Base-by-base conservation (phyloP, 2,329 filamentous ascomycete species). In the Venturia asperata region DNA sequence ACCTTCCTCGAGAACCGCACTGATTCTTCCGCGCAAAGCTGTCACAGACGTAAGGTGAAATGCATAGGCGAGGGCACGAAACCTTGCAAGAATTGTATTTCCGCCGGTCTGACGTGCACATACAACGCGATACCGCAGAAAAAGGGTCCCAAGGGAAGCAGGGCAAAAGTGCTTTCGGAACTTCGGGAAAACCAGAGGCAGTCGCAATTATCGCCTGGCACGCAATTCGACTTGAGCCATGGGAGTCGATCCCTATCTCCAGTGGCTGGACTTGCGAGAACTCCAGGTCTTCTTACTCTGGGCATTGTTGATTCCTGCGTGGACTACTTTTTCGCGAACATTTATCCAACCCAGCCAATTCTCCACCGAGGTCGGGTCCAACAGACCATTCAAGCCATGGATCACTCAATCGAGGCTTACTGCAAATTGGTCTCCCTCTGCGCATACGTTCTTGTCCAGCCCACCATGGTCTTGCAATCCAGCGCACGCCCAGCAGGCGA, bases 41-140 rank as follows among this genome's bases (percentile, higher is more conserved):
- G 79, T 68, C 79, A 81, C 69, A 72, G 78, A 64, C 74, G 80
- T 58, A 82, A 82, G 70, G 79, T 82, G 66, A 81, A 80, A 68
- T 82, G 80, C 70, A 80, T 81, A 65, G 78, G 77, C 63, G 79
- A 81, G 70, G 77, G 78, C 66, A 76, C 77, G 41, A 75, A 76
- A 64, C 82, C 84, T 5, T 87, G 85, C 76, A 83, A 84, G 73
- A 85, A 86, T 71, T 87, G 85, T 72, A 74, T 79, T 64, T 81
- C 81, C 66, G 83, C 84, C 39, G 80, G 82, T 30, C 78, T 87
- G 67, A 80, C 77, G n/a, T 87, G 85, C 76, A 87, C 84, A 68
- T 84, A 85, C 72, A 85, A 87, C 70, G 83, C 85, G 70, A 81
- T 87, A 55, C 85, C 85, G 17, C 83, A 85, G 73, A 86, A 86